A percentile compares a stretch with the other conserved stretches of the same genome.
Evolutionary conservation across 441 rosid species (phyloP).

Genomic region (Croton laevigatus): DNA sequence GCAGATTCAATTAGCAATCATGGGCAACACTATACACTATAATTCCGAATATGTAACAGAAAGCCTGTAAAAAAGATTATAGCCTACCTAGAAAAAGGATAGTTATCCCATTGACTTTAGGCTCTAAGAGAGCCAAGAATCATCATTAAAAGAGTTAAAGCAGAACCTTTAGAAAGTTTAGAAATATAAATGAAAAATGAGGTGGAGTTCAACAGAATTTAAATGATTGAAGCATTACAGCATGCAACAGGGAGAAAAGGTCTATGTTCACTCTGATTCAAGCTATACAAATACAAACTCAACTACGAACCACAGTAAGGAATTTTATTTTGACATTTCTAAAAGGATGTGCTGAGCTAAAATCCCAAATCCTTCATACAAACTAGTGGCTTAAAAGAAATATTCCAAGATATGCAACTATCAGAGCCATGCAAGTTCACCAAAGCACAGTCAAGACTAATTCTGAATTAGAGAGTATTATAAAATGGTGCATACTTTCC

Average conservation of each 20-base stretch:
- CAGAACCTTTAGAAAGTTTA: neutral
- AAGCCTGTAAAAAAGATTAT: neutral
- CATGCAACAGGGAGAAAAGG: neutral
- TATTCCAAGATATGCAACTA: neutral
- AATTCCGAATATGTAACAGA: neutral
- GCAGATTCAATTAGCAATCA: neutral
- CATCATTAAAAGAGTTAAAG: neutral
- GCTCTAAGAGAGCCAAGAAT: neutral
- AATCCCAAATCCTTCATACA: neutral
- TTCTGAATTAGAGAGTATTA: neutral
- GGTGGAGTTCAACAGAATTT: neutral
- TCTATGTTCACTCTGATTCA: neutral
- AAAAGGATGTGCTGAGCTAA: neutral
- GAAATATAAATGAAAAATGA: neutral
- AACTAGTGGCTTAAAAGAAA: neutral
- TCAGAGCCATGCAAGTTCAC: neutral
- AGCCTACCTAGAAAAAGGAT: neutral
- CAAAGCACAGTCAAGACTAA: neutral
- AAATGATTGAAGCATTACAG: neutral
- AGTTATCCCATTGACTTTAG: neutral
- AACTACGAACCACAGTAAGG: neutral
- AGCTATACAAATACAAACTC: neutral
- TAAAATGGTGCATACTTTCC: conserved; percentile 42
- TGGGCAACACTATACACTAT: neutral
- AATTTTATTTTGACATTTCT: neutral